Evolutionary conservation across 225 moss, liverwort and hornwort genomes (phyloP).

Genomic region (Rhytidiadelphus loreus): DNA sequence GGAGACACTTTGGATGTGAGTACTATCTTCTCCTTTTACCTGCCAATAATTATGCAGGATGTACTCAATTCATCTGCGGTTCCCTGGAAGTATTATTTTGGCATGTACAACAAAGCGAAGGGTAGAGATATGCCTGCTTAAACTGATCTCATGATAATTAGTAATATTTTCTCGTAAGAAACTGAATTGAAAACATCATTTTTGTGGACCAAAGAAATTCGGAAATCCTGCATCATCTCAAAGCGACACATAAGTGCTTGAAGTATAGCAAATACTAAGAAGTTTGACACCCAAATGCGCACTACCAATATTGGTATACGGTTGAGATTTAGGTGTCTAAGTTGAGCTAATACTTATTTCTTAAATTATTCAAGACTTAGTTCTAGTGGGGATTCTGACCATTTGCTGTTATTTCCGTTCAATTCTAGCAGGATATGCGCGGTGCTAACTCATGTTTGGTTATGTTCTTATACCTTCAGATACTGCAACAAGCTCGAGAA

Average conservation of each 20-base stretch:
- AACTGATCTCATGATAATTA: not conserved
- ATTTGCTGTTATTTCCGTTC: not conserved
- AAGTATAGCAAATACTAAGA: not conserved
- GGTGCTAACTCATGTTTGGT: conserved; percentile 9
- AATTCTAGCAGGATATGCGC: not conserved
- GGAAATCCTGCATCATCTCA: not conserved
- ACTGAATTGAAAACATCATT: not conserved
- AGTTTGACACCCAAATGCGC: not conserved
- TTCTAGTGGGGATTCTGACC: not conserved
- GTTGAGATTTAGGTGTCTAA: not conserved
- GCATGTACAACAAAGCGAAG: not conserved
- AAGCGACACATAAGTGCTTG: not conserved
- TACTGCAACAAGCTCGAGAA: conserved; percentile 65
- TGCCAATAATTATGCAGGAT: not conserved
- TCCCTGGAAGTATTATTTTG: not conserved
- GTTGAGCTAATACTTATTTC: not conserved
- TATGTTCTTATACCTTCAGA: conserved; percentile 9
- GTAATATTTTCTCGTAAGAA: not conserved
- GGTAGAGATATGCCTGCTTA: not conserved
- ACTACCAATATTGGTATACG: not conserved
- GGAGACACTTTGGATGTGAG: conserved; percentile 79
- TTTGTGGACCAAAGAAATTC: not conserved
- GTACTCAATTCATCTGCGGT: not conserved
- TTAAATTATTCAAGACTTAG: not conserved
- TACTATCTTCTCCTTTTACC: not conserved